These are phyloP conservation scores for Leucoagaricus sp. DNA, from an alignment of 1,284 basidiomycete genomes.

Conservation along the genomic window DNA sequence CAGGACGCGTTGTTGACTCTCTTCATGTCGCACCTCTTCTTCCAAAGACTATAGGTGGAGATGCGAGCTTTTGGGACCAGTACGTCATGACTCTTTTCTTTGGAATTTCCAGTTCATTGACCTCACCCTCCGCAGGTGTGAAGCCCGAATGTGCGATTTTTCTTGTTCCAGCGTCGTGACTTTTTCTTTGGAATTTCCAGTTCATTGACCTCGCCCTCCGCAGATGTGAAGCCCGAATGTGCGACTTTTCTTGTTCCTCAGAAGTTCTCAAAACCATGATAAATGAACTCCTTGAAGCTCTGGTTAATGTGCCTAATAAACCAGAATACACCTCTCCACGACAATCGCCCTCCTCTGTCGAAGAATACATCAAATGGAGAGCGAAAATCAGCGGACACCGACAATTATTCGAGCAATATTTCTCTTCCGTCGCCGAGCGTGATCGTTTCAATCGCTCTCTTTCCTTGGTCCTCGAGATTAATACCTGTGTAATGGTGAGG, in stretches of 20 bases:
- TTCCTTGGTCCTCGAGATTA: slow-evolving; percentile 1
- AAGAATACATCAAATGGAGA: slow-evolving; percentile 11
- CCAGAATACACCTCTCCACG: background rate
- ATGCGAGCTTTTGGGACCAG: background rate
- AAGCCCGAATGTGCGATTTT: background rate
- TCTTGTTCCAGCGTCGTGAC: background rate
- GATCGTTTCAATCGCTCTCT: background rate
- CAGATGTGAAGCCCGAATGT: background rate
- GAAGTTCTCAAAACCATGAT: background rate
- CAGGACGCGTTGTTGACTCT: slow-evolving; percentile 1
- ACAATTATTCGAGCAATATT: background rate
- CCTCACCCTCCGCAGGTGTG: no score
- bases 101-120: no score
- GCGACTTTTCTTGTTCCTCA: background rate
- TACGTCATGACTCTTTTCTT: no score
- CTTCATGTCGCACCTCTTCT: background rate
- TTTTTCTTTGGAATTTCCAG: no score
- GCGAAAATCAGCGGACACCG: background rate
- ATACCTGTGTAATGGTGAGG: slow-evolving; percentile 5
- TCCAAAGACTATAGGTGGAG: background rate
- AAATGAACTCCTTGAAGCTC: background rate
- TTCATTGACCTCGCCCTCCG: no score
- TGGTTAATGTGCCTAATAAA: background rate
- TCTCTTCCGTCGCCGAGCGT: background rate
- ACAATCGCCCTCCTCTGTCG: background rate